Conservation (phyloP, 371 early-diverging fungal species). For the Mortierella sp. region DNA sequence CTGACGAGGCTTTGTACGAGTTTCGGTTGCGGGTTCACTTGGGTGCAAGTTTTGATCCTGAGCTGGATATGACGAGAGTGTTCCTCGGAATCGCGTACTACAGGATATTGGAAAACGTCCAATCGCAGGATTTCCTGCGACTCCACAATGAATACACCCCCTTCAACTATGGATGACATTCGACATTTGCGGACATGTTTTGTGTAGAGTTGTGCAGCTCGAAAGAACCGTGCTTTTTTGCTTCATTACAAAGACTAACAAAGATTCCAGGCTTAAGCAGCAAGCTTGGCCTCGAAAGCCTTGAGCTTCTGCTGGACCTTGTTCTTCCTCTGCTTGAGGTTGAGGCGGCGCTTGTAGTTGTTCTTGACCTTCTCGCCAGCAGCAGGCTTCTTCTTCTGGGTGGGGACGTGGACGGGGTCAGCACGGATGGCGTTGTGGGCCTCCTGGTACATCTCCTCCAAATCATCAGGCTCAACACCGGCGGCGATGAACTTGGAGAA, state of each 20-base stretch:
- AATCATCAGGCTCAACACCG: slow-evolving; percentile 90
- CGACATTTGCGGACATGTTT: too few relatives aligned
- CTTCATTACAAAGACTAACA: slow-evolving; percentile 27
- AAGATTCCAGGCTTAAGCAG: slow-evolving; percentile 37
- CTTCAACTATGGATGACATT: too few relatives aligned
- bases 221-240: slow-evolving; percentile 5
- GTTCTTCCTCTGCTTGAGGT: slow-evolving; percentile 90
- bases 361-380: slow-evolving; percentile 64
- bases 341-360: slow-evolving; percentile 78
- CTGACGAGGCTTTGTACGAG: too few relatives aligned
- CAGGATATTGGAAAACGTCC: too few relatives aligned
- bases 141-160: too few relatives aligned
- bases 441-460: slow-evolving; percentile 96
- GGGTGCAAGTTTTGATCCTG: too few relatives aligned
- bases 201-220: slow-evolving; percentile 18
- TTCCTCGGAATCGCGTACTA: too few relatives aligned
- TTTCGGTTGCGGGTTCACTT: too few relatives aligned
- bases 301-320: slow-evolving; percentile 93
- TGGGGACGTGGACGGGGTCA: slow-evolving; percentile 80
- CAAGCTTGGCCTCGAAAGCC: slow-evolving; percentile 63
- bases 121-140: too few relatives aligned
- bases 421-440: slow-evolving; percentile 97
- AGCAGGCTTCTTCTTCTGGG: slow-evolving; percentile 78
- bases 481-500: slow-evolving; percentile 96
- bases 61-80: too few relatives aligned